These are phyloP conservation scores for Trichoderma atroviride DNA, from an alignment of 2,329 filamentous ascomycete genomes.

Conservation along the genomic window DNA sequence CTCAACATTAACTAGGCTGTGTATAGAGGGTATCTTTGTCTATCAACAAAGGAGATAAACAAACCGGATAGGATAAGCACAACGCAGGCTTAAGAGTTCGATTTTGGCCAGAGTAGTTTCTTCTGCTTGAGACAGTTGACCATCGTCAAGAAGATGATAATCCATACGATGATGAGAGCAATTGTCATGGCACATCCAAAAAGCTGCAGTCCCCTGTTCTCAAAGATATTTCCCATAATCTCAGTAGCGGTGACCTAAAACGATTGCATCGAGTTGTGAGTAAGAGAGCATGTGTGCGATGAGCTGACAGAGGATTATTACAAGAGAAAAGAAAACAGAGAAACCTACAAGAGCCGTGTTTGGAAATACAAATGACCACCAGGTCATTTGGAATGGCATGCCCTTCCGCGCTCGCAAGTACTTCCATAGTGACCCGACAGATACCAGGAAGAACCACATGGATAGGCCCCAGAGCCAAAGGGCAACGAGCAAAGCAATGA, in stretches of 20 bases:
- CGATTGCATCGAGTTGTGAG: not conserved
- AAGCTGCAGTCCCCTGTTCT: conserved; percentile 62
- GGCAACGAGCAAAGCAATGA: conserved; percentile 62
- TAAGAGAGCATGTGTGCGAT: not conserved
- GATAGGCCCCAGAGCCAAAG: conserved; percentile 85
- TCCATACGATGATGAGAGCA: conserved; percentile 68
- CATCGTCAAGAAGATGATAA: conserved; percentile 71
- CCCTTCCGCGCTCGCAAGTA: conserved; percentile 59
- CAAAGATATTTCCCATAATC: conserved; percentile 65
- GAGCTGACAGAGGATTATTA: too few species aligned
- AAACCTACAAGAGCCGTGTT: conserved; percentile 66
- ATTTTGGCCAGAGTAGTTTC: conserved; percentile 71
- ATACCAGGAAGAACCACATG: conserved; percentile 82
- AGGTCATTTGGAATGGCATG: conserved; percentile 81
- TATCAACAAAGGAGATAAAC: not conserved
- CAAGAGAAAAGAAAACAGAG: not conserved
- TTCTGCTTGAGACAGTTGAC: conserved; percentile 64
- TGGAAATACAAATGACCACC: conserved; percentile 82
- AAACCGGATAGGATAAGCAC: not conserved
- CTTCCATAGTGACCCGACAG: conserved; percentile 73
- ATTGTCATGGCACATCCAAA: conserved; percentile 69
- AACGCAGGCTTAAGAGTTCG: not conserved
- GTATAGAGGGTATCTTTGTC: not conserved
- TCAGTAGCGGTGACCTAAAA: conserved; percentile 67
- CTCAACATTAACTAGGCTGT: not conserved